Evolutionary conservation across 2,329 filamentous ascomycete genomes (phyloP).

Genomic region (Phaeosphaeria sp.): DNA sequence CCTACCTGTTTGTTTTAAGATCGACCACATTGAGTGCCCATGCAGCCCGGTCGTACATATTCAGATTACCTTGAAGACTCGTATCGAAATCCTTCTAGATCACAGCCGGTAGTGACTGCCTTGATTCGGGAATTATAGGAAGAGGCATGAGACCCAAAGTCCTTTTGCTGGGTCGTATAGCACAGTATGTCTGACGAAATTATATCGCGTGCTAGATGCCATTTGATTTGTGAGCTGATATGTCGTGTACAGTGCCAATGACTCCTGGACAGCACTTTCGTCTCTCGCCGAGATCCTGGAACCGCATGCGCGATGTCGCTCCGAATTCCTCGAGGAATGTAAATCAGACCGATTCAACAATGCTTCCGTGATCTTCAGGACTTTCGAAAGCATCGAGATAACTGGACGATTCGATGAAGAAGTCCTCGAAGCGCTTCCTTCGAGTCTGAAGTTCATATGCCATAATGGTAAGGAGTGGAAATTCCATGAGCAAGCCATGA

Average conservation of each 20-base stretch:
- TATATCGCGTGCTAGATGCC: not conserved
- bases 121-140: slow-evolving; percentile 12
- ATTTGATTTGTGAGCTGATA: not conserved
- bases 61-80: not conserved
- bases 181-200: slow-evolving; percentile 60
- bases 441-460: slow-evolving; percentile 48
- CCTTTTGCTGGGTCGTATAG: slow-evolving; percentile 68
- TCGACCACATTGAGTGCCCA: not conserved
- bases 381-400: slow-evolving; percentile 67
- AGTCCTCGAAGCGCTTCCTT: slow-evolving; percentile 62
- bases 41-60: not conserved
- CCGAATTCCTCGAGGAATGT: slow-evolving; percentile 74
- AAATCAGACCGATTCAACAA: slow-evolving; percentile 70
- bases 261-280: slow-evolving; percentile 68
- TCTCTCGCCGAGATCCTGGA: slow-evolving; percentile 70
- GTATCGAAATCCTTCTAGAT: not conserved
- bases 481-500: not conserved
- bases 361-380: slow-evolving; percentile 72
- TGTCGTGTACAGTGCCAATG: slow-evolving; percentile 63
- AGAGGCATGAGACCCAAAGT: slow-evolving; percentile 60
- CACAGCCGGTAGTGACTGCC: not conserved
- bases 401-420: slow-evolving; percentile 77
- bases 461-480: slow-evolving; percentile 52
- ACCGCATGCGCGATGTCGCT: slow-evolving; percentile 67
- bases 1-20: too few relatives aligned